Evolutionary conservation across 176 grass and related monocot species (phyloP).

Genomic region (Miscanthus lutarioriparius): DNA sequence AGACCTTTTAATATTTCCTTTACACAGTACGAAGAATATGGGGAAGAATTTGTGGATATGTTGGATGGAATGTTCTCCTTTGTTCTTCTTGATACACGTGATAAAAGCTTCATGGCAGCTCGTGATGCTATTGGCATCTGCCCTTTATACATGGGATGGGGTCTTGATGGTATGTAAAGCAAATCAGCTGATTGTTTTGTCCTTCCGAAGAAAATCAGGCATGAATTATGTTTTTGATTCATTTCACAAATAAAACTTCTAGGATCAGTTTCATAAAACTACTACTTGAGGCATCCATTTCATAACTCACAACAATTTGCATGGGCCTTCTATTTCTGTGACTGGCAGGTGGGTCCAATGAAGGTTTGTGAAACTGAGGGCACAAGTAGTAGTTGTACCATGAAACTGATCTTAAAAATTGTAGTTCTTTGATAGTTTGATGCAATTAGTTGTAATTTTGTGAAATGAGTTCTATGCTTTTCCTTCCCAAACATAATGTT

Average conservation of each 20-base stretch:
- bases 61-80: constrained; percentile 98
- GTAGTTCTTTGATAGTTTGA: background rate
- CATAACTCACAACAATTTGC: background rate
- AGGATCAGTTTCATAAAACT: background rate
- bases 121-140: constrained; percentile 97
- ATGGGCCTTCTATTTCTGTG: background rate
- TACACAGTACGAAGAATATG: constrained; percentile 95
- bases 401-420: background rate
- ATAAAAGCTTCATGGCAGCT: constrained; percentile 96
- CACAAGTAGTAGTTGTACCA: background rate
- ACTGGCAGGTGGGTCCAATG: background rate
- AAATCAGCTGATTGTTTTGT: constrained; percentile 18
- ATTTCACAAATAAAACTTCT: background rate
- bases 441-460: background rate
- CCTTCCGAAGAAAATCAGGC: background rate
- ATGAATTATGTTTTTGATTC: background rate
- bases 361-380: background rate
- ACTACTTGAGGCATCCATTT: background rate
- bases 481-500: background rate
- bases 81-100: constrained; percentile 92
- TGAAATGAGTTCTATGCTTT: background rate
- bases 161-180: constrained; percentile 77
- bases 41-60: constrained; percentile 95
- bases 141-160: constrained; percentile 98
- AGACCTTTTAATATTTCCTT: constrained; percentile 26